Evolutionary conservation across 805 yeast species (phyloP).

Genomic region (Nakazawaea molendinolei): DNA sequence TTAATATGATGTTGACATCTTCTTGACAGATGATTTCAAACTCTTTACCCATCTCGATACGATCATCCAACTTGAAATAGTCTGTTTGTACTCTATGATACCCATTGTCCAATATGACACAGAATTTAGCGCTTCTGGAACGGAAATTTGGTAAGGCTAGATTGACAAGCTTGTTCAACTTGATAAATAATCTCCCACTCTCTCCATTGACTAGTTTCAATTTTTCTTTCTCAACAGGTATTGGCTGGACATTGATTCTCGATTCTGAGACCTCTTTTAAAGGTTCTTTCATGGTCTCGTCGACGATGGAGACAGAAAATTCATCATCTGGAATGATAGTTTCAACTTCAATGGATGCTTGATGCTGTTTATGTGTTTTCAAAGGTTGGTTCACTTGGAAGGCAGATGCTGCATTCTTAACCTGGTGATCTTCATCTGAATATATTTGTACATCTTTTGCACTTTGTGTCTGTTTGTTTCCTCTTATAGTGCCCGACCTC

Average conservation of each 20-base stretch:
- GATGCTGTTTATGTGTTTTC: constrained; percentile 3
- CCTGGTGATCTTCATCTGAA: constrained; percentile 10
- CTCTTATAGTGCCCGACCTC: constrained; percentile 10
- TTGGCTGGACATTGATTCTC: constrained; percentile 12
- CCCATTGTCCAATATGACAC: constrained; percentile 69
- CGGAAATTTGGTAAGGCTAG: constrained; percentile 41
- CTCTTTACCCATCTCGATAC: constrained; percentile 54
- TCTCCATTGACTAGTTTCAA: constrained; percentile 21
- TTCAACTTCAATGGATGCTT: constrained; percentile 6
- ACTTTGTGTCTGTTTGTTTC: neutral
- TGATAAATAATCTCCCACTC: constrained; percentile 47
- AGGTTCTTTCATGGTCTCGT: constrained; percentile 12
- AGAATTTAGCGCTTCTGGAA: constrained; percentile 40
- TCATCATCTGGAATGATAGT: constrained; percentile 1
- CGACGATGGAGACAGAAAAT: too few species aligned
- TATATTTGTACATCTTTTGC: neutral
- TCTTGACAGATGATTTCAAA: constrained; percentile 66
- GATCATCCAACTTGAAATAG: constrained; percentile 27
- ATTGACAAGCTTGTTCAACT: constrained; percentile 38
- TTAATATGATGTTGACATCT: constrained; percentile 48
- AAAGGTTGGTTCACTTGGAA: constrained; percentile 1
- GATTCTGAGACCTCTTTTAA: constrained; percentile 14
- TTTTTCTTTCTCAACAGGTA: neutral
- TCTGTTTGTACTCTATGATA: constrained; percentile 66
- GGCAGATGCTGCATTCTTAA: constrained; percentile 4